A percentile compares a stretch with the other conserved stretches of the same genome.
phyloP scores from a whole-genome alignment of 345 rosid species.

The Barbarea vulgaris region DNA sequence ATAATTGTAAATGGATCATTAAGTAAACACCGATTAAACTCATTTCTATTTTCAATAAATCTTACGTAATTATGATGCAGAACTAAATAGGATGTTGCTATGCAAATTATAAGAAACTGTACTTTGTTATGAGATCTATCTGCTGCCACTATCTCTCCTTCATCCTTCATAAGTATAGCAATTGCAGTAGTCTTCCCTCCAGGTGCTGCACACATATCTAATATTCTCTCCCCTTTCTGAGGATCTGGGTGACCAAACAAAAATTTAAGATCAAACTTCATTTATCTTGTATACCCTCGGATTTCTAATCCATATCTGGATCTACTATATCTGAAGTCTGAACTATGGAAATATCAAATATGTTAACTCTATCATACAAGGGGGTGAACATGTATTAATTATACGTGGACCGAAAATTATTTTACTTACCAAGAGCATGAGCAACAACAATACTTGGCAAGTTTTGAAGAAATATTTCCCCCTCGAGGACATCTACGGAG shows the following conservation, averaged over 20 bases:
- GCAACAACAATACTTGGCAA: slow-evolving; percentile 88
- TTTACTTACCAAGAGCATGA: slow-evolving; percentile 78
- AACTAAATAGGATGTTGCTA: background rate
- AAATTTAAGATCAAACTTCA: slow-evolving; percentile 1
- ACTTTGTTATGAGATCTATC: slow-evolving; percentile 99
- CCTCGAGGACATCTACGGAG: slow-evolving; percentile 83
- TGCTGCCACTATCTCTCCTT: slow-evolving; percentile 88
- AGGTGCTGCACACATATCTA: slow-evolving; percentile 99
- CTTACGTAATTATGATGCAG: background rate
- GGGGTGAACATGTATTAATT: slow-evolving; percentile 4
- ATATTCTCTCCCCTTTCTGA: slow-evolving; percentile 83
- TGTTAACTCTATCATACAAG: background rate
- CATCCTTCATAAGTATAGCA: slow-evolving; percentile 84
- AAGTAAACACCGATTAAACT: slow-evolving; percentile 2
- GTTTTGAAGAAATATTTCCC: slow-evolving; percentile 97
- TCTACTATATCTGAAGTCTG: slow-evolving; percentile 9
- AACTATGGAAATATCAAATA: too few relatives aligned
- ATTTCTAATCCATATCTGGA: background rate
- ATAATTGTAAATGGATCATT: background rate
- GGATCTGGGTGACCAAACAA: slow-evolving; percentile 62
- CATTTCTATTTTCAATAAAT: background rate
- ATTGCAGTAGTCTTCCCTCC: slow-evolving; percentile 98
- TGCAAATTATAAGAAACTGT: slow-evolving; percentile 9
- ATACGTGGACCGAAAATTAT: background rate
- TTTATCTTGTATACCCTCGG: background rate